Base-by-base conservation (phyloP, 768 basidiomycete genomes). In the Suillus subluteus region DNA sequence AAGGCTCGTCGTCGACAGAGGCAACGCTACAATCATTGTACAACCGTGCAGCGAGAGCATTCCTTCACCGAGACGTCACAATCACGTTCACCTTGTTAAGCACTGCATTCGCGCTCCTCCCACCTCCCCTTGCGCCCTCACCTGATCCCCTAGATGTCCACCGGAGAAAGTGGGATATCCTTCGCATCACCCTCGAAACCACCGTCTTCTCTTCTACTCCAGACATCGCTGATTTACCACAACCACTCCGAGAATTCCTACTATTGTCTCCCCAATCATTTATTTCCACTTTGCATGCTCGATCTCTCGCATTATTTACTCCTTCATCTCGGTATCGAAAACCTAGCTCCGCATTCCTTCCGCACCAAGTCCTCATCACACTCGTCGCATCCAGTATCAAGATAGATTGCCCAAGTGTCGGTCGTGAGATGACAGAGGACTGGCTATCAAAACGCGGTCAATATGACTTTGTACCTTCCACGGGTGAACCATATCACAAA, bases 81-180 rank as follows among this genome's bases (percentile, higher is more conserved):
- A 82, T 91, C 52, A 89, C 92, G 0, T 78, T 89, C 65, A 83
- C 87, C 3, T 81, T 94, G 38, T 74, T 94, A 37, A 80, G 84
- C 56, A 87, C 91, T 11, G 94, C 92, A 0, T 92, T 94, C 74
- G 73, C 85, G 12, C 76, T 91, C 43, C 71, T 95, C 68, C 82
- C 74, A 15, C 80, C 82, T 4, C 86, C 80, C 13, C 70, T 75
- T 18, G 63, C 67, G 9, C 74, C 71, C 4, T 62, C 65, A 0
- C 68, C 72, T 46, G 87, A 88, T 67, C 56, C 71, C 4, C 80
- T 87, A 5, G 80, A 83, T 64, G 78, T 84, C 26, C 79, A 82
- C 58, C 87, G 93, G 23, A 82, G 88, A 64, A 94, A 94, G 79
- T 95, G 94, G 94, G 94, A 95, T 71, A 87, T 95, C 64, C 87